Percentiles rank a stretch among this genome's conserved stretches.
Conservation (phyloP, 2,329 filamentous ascomycete species). For the Xylariales sp. region DNA sequence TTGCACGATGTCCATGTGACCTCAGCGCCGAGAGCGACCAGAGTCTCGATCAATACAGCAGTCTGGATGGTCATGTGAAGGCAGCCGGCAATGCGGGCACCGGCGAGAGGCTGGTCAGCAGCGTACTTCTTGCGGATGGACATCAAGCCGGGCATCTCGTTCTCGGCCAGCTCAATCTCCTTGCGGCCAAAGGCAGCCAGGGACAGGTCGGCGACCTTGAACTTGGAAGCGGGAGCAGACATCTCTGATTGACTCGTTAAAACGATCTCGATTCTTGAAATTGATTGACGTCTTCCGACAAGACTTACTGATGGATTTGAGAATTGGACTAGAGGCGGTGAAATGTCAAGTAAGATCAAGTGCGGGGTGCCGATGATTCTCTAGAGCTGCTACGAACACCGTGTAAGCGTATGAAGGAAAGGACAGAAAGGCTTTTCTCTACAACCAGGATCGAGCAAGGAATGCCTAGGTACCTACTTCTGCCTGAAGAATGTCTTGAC, state of each 20-base stretch:
- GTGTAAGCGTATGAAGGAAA: neutral
- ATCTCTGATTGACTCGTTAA: conserved; percentile 31
- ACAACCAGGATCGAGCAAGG: too few species aligned
- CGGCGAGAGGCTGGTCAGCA: conserved; percentile 85
- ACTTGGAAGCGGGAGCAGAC: conserved; percentile 82
- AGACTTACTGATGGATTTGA: conserved; percentile 1
- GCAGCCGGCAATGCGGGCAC: conserved; percentile 94
- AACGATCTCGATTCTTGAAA: neutral
- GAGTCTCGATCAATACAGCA: conserved; percentile 97
- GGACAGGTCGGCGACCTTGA: conserved; percentile 98
- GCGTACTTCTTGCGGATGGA: conserved; percentile 89
- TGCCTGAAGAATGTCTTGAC: too few species aligned
- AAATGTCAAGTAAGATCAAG: conserved; percentile 12
- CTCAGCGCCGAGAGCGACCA: conserved; percentile 90
- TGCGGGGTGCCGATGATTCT: conserved; percentile 8
- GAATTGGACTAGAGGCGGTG: conserved; percentile 7
- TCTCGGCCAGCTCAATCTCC: conserved; percentile 97
- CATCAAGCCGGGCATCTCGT: conserved; percentile 98
- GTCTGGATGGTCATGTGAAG: conserved; percentile 99
- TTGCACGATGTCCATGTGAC: conserved; percentile 99
- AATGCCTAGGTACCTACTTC: too few species aligned
- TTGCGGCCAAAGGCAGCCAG: conserved; percentile 97
- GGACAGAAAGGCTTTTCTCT: too few species aligned
- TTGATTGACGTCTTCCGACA: neutral
- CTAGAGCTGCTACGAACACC: neutral